Base-by-base conservation (phyloP, 2,329 filamentous ascomycete species). In the Microdochium nivale region DNA sequence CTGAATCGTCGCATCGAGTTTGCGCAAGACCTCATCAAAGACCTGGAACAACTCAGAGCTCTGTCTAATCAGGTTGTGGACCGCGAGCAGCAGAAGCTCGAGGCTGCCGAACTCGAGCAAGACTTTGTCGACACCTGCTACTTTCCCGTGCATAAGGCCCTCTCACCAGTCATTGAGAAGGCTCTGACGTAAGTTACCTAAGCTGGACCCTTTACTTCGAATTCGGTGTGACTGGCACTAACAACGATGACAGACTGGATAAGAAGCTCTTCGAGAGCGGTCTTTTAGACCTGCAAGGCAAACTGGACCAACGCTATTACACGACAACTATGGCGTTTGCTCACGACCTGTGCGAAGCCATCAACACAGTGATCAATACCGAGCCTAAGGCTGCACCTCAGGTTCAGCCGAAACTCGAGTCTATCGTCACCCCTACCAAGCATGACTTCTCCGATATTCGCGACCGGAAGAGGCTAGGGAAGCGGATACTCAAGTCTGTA, bases 121-220 rank as follows among this genome's bases (percentile, higher is more conserved):
- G 83, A 85, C 54, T 85, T 96, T 62, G 81, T 97, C 27, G 87
- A 97, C 65, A 86, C 82, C 33, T 86, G 95, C 59, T 99, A 97
- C 70, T 96, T 97, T 59, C 94, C 94, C 1, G 81, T 96, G 14
- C 80, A 85, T 52, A 84, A 84, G 59, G 71, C 95, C 49, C 77
- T 99, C 23, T 79, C 78, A 62, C 86, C 88, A 3, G 85, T 94
- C 25, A 74, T 96, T 49, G 86, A 90, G 40, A 90, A 87, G 69
- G 90, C 90, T 10, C 78, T 88, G 62, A 75, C 75, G 90, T 96
- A 79, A 81, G 90, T 81, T 52, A 49, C 44, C 33, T 52, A 54
- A 67, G 58, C 63, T 50, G 24, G 4, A 37, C 3, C n/a, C 43
- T 10, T 21, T 30, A n/a, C 19, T 47, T 25, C 27, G 40, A 43